These are phyloP conservation scores for Paraurostyla sp. DNA, from an alignment of 73 alveolate species.

Conservation along the genomic window DNA sequence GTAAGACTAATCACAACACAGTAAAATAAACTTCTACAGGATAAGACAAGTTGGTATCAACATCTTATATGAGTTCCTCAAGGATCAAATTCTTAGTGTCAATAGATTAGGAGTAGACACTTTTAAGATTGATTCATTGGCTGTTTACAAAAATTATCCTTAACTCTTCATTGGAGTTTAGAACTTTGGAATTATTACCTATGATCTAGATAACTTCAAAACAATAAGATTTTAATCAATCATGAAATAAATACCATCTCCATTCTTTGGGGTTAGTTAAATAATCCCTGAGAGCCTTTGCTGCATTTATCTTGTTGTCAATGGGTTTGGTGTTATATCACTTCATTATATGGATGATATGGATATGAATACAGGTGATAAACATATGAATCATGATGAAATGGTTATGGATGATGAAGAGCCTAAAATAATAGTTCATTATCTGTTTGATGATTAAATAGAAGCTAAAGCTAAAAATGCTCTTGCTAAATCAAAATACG, in stretches of 20 bases:
- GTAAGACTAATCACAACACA: no score
- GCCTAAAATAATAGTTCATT: no score
- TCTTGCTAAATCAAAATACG: background rate
- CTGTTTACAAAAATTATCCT: background rate
- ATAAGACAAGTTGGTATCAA: background rate
- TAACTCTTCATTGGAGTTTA: background rate
- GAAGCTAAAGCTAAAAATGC: no score
- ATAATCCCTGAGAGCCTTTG: background rate
- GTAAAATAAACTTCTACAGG: background rate
- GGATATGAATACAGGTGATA: no score
- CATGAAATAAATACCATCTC: no score
- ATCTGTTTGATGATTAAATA: no score
- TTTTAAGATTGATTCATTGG: slow-evolving; percentile 19
- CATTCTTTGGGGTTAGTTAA: background rate
- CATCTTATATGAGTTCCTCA: background rate
- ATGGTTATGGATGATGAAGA: no score
- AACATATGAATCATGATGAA: no score
- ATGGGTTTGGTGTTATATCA: background rate
- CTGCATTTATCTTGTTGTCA: background rate
- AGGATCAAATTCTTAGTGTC: background rate
- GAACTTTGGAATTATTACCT: background rate
- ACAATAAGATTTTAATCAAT: background rate
- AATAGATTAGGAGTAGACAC: background rate
- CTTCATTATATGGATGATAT: background rate
- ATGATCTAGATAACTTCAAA: background rate